Conservation (phyloP, 1,284 basidiomycete species). For the Mycena sp. region DNA sequence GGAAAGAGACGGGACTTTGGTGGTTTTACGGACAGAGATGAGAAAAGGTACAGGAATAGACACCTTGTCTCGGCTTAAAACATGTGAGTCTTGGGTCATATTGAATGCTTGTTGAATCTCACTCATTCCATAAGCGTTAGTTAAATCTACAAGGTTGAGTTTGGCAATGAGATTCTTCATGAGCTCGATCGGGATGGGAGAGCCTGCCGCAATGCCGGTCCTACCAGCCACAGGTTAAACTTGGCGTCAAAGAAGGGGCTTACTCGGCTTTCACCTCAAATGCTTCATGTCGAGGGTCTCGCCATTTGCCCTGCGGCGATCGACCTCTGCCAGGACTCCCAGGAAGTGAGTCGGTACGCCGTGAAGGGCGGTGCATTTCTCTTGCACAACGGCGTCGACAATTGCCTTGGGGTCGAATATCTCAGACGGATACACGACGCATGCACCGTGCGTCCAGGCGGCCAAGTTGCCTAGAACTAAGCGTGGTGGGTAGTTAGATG, state of each 20-base stretch:
- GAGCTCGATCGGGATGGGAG: conserved; percentile 80
- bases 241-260: background rate
- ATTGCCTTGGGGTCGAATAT: conserved; percentile 70
- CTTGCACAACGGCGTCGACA: conserved; percentile 71
- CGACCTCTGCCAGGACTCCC: conserved; percentile 74
- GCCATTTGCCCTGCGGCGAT: conserved; percentile 58
- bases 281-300: conserved; percentile 56
- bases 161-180: conserved; percentile 77
- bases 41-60: background rate
- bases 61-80: conserved; percentile 71
- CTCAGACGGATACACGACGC: conserved; percentile 79
- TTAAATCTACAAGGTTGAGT: conserved; percentile 75
- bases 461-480: conserved; percentile 86
- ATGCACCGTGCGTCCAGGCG: conserved; percentile 79
- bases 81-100: background rate
- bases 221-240: background rate
- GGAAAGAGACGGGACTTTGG: conserved; percentile 82
- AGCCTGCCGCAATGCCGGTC: conserved; percentile 86
- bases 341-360: conserved; percentile 89
- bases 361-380: conserved; percentile 81
- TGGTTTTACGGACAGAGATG: conserved; percentile 20
- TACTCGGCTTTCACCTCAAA: too few relatives aligned
- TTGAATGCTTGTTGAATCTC: conserved; percentile 37
- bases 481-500: conserved; percentile 51
- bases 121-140: conserved; percentile 89